Evolutionary conservation across 352 stramenopile genomes (phyloP), one percentile per base, ranked within the genome.

Genomic region (Phytophthora cactorum): DNA sequence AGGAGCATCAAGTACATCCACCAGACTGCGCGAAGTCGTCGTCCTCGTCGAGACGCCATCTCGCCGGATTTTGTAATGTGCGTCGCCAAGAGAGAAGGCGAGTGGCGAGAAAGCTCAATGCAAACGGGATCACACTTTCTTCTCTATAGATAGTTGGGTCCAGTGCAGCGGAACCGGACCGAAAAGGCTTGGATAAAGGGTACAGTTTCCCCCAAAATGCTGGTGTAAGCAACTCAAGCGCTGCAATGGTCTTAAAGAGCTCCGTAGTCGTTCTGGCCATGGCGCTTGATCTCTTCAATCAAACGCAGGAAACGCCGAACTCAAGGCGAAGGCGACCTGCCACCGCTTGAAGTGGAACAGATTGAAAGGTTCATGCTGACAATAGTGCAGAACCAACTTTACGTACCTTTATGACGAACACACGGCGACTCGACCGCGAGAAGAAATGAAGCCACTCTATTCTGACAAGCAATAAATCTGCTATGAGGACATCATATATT

Each of bases 401-500:
- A 38, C 32, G 32, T 12, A 38, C 32, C 5, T 38, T 8, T 5
- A 38, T 12, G 32, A 38, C 5, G 8, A 38, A 38, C 5, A 12
- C 36, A 43, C 29, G 29, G 29, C 29, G 29, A 34, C 29, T 34
- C 7, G 29, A 34, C 29, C 29, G 4, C 29, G 4, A 34, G 7
- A 7, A 4, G 29, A 34, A 34, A 34, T 4, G 29, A 34, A 34
- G 29, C 29, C 29, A 34, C 29, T 34, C 29, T 2, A 34, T 34
- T 34, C 29, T 8, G 22, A 22, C 22, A 22, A 22, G 22, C 22
- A 63, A 59, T 49, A 51, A 60, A 61, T 52, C 53, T 44, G 52
- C 28, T 29, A 70, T 47, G 28, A 47, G 36, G 44, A 61, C 41
- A 67, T 57, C 25, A 64, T 63, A 61, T 59, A 59, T 68, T 66